Evolutionary conservation across 805 yeast genomes (phyloP).

Genomic region (Sugiyamaella qingdaonensis): DNA sequence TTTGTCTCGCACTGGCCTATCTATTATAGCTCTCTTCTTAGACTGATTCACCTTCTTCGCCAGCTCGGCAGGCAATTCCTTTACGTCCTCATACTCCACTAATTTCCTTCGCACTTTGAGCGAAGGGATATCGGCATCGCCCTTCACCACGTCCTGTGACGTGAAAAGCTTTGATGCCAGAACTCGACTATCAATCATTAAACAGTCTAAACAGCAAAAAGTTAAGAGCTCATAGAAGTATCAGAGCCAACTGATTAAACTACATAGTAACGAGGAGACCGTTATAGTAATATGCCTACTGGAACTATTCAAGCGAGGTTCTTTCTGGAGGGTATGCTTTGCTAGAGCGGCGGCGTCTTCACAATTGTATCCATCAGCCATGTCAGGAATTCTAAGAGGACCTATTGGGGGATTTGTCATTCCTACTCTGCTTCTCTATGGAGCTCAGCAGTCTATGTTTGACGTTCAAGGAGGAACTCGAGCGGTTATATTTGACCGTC

Average conservation of each 20-base stretch:
- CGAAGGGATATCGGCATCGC: neutral
- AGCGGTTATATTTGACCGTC: slow-evolving; percentile 91
- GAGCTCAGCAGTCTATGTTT: slow-evolving; percentile 76
- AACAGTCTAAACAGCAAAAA: neutral
- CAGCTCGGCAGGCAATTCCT: slow-evolving; percentile 26
- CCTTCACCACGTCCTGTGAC: neutral
- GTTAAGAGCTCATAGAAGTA: neutral
- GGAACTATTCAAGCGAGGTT: neutral
- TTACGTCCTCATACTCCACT: slow-evolving; percentile 22
- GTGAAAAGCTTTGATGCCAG: neutral
- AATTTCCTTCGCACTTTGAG: slow-evolving; percentile 13
- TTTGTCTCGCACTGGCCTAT: slow-evolving; percentile 14
- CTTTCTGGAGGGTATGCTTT: neutral
- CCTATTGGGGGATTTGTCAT: slow-evolving; percentile 25
- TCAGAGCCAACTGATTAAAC: neutral
- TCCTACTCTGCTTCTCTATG: slow-evolving; percentile 37
- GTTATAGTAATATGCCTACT: neutral
- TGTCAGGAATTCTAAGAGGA: slow-evolving; percentile 17
- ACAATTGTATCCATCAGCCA: neutral
- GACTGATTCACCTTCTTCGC: slow-evolving; percentile 20
- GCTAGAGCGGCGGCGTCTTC: neutral
- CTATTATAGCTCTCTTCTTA: slow-evolving; percentile 8
- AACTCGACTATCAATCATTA: neutral
- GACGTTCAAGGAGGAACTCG: slow-evolving; percentile 96
- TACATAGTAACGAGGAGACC: no score